A percentile compares a stretch with the other conserved stretches of the same genome.
Evolutionary conservation across 208 protist species (phyloP).

Genomic region (Leishmania martiniquensis): DNA sequence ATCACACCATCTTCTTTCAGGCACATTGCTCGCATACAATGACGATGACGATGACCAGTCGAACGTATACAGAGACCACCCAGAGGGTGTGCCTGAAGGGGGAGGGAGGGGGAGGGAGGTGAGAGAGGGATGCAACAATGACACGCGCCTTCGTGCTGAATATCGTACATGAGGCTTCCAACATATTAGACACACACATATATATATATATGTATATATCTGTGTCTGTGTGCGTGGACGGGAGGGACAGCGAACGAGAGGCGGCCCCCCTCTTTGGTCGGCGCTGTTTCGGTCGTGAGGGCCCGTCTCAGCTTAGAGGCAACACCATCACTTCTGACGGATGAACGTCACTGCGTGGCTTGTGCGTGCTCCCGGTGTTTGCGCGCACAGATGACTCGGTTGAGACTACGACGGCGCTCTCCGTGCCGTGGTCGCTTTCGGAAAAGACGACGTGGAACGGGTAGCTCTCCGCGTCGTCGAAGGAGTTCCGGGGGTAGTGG

Average conservation of each 20-base stretch:
- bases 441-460: not conserved
- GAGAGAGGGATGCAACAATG: not conserved
- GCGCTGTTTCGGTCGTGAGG: not conserved
- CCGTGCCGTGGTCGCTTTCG: not conserved
- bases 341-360: not conserved
- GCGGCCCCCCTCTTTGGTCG: not conserved
- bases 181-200: not conserved
- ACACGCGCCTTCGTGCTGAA: too few species aligned
- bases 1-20: too few species aligned
- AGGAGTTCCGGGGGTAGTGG: not conserved
- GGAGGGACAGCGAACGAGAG: not conserved
- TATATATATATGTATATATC: too few species aligned
- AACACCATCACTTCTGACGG: constrained; percentile 27
- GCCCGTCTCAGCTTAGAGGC: not conserved
- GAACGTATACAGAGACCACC: not conserved
- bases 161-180: too few species aligned
- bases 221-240: too few species aligned
- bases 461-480: not conserved
- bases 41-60: not conserved
- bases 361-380: constrained; percentile 8
- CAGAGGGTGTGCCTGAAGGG: not conserved
- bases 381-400: not conserved
- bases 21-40: not conserved
- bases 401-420: not conserved
- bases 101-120: not conserved